phyloP scores from a whole-genome alignment of 75 land plant genomes.

The Pinus tabuliformis region DNA sequence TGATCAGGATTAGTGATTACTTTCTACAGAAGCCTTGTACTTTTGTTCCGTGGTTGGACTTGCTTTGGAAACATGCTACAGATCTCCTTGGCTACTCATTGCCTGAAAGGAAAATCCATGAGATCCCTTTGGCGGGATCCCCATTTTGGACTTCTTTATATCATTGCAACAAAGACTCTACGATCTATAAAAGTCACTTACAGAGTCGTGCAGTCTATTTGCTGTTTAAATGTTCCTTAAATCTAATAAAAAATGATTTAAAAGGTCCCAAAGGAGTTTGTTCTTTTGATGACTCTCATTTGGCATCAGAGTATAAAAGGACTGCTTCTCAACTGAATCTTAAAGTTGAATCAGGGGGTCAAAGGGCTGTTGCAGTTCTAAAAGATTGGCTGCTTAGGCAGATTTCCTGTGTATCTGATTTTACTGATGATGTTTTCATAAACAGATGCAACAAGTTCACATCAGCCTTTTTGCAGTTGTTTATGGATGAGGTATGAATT shows the following conservation, averaged over 20 bases:
- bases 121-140: constrained; percentile 6
- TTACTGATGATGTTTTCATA: neutral
- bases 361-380: neutral
- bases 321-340: neutral
- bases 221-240: constrained; percentile 4
- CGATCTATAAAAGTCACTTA: neutral
- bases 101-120: neutral
- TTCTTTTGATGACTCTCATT: neutral
- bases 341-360: constrained; percentile 1
- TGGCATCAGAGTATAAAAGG: neutral
- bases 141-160: constrained; percentile 5
- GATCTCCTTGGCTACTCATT: constrained; percentile 8
- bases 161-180: constrained; percentile 2
- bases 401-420: constrained; percentile 2
- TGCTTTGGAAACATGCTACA: constrained; percentile 9
- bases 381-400: constrained; percentile 1
- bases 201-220: constrained; percentile 5
- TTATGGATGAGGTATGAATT: constrained; percentile 5
- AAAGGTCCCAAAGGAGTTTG: neutral
- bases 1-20: constrained; percentile 6
- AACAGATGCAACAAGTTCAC: neutral
- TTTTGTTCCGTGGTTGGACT: neutral
- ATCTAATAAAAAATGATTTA: constrained; percentile 1
- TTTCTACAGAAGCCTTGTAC: constrained; percentile 3
- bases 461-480: constrained; percentile 3